Evolutionary conservation across 2,329 filamentous ascomycete species (phyloP).

Genomic region (Colletotrichum cuscutae): DNA sequence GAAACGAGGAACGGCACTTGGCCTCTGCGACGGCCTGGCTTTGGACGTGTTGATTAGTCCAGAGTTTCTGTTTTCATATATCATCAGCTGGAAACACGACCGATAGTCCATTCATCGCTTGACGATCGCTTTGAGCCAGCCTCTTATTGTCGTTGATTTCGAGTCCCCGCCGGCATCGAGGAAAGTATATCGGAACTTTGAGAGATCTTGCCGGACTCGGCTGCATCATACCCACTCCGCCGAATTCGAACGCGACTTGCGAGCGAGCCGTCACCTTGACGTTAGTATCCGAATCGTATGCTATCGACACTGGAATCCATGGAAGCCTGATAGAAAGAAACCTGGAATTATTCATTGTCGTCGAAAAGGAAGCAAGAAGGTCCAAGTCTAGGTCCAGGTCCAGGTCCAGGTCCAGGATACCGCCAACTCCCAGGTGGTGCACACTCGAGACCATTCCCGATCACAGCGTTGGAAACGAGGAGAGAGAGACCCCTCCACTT

Average conservation of each 20-base stretch:
- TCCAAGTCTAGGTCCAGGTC: not conserved
- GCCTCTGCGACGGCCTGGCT: not conserved
- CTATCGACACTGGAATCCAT: not conserved
- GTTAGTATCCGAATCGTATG: not conserved
- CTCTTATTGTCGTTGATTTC: not conserved
- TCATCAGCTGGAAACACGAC: not conserved
- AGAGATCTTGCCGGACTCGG: not conserved
- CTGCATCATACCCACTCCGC: not conserved
- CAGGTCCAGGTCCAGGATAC: not conserved
- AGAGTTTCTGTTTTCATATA: not conserved
- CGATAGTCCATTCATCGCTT: not conserved
- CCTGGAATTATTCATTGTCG: not conserved
- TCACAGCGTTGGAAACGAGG: slow-evolving; percentile 18
- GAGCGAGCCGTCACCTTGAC: not conserved
- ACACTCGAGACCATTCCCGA: not conserved
- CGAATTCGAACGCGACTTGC: slow-evolving; percentile 2
- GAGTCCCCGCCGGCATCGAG: not conserved
- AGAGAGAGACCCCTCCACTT: not conserved
- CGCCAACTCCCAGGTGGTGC: too few species aligned
- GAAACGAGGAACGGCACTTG: not conserved
- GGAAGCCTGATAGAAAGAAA: not conserved
- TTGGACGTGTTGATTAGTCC: not conserved
- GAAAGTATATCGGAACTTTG: not conserved
- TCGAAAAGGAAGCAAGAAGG: not conserved
- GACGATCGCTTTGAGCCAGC: not conserved